Percentiles rank a stretch among this genome's conserved stretches.
Conservation (phyloP, 768 basidiomycete species). For the Hemileccinum impolitum region DNA sequence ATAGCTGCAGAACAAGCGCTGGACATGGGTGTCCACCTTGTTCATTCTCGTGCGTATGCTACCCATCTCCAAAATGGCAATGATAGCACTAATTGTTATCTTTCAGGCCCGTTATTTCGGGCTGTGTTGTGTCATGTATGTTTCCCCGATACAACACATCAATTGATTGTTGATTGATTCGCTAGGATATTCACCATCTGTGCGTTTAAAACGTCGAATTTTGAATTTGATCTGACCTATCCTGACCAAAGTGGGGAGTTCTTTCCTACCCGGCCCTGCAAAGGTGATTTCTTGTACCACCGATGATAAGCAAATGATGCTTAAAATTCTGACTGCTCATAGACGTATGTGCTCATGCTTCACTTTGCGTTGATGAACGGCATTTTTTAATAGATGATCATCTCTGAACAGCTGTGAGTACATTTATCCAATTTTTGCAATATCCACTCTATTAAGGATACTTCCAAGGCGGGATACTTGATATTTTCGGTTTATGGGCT, state of each 20-base stretch:
- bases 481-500: not conserved
- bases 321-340: not conserved
- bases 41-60: no score
- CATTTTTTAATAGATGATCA: no score
- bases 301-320: not conserved
- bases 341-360: not conserved
- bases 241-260: not conserved
- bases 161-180: not conserved
- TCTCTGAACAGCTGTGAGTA: conserved; percentile 1
- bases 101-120: conserved; percentile 4
- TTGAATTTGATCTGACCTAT: no score
- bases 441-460: no score
- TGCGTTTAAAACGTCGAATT: not conserved
- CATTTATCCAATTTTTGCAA: no score
- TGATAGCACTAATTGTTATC: no score
- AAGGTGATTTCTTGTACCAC: not conserved
- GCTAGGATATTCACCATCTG: not conserved
- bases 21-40: conserved; percentile 1
- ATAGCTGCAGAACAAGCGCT: not conserved
- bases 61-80: no score
- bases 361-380: no score
- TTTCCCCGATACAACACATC: not conserved
- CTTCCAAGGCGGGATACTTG: conserved; percentile 1
- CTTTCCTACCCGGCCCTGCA: not conserved
- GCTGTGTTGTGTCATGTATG: not conserved